These are phyloP conservation scores for Phaffia australis DNA, from an alignment of 768 basidiomycete species.

Conservation along the genomic window DNA sequence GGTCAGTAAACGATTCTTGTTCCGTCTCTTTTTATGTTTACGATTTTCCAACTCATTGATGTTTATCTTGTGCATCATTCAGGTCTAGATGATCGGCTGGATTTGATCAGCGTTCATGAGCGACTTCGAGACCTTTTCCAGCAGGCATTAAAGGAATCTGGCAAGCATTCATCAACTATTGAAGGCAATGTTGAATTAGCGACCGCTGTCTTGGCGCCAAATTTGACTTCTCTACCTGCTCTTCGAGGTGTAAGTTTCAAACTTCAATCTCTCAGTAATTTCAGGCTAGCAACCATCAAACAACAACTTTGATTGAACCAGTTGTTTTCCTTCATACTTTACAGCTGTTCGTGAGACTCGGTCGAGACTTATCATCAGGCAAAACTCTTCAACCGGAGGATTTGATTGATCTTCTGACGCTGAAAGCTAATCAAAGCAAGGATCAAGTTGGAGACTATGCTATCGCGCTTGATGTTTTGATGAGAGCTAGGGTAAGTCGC, in stretches of 20 bases:
- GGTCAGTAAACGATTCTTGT: conserved; percentile 27
- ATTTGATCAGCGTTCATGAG: conserved; percentile 77
- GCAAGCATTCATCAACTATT: conserved; percentile 45
- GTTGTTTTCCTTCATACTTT: not conserved
- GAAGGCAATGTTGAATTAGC: conserved; percentile 18
- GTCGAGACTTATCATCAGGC: conserved; percentile 61
- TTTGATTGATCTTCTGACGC: conserved; percentile 65
- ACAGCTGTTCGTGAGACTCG: conserved; percentile 60
- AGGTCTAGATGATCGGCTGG: conserved; percentile 79
- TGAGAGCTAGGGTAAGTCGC: conserved; percentile 46
- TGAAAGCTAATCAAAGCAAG: conserved; percentile 61
- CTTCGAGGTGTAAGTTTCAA: conserved; percentile 44
- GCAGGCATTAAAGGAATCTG: conserved; percentile 37
- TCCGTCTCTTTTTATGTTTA: conserved; percentile 3
- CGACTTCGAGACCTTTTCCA: conserved; percentile 55
- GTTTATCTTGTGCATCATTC: not conserved
- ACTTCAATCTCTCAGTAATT: too few relatives aligned
- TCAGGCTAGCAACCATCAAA: too few relatives aligned
- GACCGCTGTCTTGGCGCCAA: conserved; percentile 46
- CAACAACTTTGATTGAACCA: not conserved
- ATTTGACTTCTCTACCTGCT: conserved; percentile 44
- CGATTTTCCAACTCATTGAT: too few relatives aligned
- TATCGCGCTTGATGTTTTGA: conserved; percentile 33
- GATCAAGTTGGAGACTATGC: conserved; percentile 49
- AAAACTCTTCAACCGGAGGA: conserved; percentile 66